Evolutionary conservation across 148 eudicot species (phyloP).

Genomic region (Cornus florida): DNA sequence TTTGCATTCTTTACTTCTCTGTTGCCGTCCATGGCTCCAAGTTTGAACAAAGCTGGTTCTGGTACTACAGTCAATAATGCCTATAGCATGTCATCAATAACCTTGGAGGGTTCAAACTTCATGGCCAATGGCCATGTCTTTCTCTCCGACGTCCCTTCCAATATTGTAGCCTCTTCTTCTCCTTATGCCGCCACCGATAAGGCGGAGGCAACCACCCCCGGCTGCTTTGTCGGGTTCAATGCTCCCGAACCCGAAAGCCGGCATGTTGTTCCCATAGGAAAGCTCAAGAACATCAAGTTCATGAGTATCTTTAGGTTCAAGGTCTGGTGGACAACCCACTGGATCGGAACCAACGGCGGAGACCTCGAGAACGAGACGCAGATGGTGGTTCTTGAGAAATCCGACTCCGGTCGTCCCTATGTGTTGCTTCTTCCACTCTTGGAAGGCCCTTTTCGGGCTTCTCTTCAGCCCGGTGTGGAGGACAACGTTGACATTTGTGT

Average conservation of each 20-base stretch:
- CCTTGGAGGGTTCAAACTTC: constrained; percentile 52
- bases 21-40: constrained; percentile 57
- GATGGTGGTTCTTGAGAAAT: constrained; percentile 58
- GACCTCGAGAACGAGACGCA: constrained; percentile 87
- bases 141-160: constrained; percentile 62
- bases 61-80: constrained; percentile 14
- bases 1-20: background rate
- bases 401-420: constrained; percentile 56
- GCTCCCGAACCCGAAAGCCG: constrained; percentile 34
- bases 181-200: constrained; percentile 14
- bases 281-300: constrained; percentile 58
- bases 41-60: constrained; percentile 42
- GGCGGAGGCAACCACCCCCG: constrained; percentile 14
- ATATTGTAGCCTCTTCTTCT: constrained; percentile 39
- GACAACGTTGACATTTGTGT: constrained; percentile 64
- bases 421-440: constrained; percentile 65
- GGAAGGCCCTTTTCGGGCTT: constrained; percentile 78
- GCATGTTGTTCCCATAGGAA: constrained; percentile 68
- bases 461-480: constrained; percentile 63
- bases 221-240: constrained; percentile 73
- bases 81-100: constrained; percentile 11
- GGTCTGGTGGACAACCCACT: constrained; percentile 98
- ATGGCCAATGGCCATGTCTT: constrained; percentile 59
- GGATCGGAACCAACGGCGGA: constrained; percentile 70
- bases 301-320: constrained; percentile 92